These are phyloP conservation scores for Arabidopsis arenosa DNA, from an alignment of 345 rosid species.

Conservation along the genomic window DNA sequence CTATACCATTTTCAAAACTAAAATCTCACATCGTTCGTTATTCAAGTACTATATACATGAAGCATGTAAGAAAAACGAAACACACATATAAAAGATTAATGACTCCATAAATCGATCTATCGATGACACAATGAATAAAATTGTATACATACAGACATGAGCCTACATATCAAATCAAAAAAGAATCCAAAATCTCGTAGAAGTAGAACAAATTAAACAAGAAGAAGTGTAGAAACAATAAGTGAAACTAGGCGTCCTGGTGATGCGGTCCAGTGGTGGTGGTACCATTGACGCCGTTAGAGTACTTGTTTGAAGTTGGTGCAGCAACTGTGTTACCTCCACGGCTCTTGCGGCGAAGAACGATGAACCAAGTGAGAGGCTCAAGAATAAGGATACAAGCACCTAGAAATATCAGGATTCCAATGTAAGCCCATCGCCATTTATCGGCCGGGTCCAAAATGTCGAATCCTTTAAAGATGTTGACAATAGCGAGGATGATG, in stretches of 20 bases:
- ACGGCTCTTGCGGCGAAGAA: constrained; percentile 60
- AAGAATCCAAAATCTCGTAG: constrained; percentile 33
- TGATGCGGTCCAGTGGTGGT: constrained; percentile 43
- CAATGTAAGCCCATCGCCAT: constrained; percentile 69
- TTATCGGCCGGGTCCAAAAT: constrained; percentile 56
- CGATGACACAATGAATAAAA: constrained; percentile 41
- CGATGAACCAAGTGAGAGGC: constrained; percentile 74
- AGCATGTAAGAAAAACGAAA: not conserved
- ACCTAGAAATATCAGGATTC: constrained; percentile 65
- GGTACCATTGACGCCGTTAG: constrained; percentile 50
- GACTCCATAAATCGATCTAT: constrained; percentile 10
- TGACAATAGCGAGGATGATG: constrained; percentile 62
- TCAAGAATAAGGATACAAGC: constrained; percentile 55
- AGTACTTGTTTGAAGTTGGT: constrained; percentile 40
- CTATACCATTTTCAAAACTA: not conserved
- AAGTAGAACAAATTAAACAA: constrained; percentile 29
- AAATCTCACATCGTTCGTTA: not conserved
- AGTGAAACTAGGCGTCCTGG: constrained; percentile 43
- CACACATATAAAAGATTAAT: constrained; percentile 1
- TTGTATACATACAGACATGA: constrained; percentile 20
- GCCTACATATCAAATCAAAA: constrained; percentile 32
- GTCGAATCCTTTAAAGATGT: constrained; percentile 74
- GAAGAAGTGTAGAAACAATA: constrained; percentile 4
- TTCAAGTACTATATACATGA: not conserved
- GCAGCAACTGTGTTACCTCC: constrained; percentile 40